Evolutionary conservation across 345 rosid species (phyloP), one percentile per base, ranked within the genome.

Genomic region (Citrus maxima): DNA sequence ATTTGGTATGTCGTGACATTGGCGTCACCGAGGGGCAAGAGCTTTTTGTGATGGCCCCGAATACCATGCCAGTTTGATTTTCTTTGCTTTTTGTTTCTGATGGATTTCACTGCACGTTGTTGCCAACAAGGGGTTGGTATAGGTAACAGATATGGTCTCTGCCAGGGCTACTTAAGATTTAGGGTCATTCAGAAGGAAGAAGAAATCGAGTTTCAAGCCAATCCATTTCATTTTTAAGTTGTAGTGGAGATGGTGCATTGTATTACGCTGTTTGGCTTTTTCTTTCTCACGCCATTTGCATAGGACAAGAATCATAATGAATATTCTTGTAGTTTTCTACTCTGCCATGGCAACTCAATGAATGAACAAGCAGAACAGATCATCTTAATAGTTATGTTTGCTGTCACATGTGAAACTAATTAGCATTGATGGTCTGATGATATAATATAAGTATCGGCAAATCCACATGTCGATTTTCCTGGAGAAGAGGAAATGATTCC

Each of bases 21-120:
- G 62, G 71, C 32, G 51, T 65, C 63, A n/a, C 60, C 71, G 6
- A 51, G 30, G 54, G 13, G 59, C 34, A 51, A 42, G 63, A 38
- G 28, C 74, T 64, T 74, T 70, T 64, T 37, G 58, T 38, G 40
- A 28, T 34, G 70, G 61, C 77, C 65, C 40, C 22, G 30, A 67
- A 38, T 65, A 77, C 60, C 22, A 66, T 66, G 46, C 69, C 66
- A 58, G 37, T 61, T 54, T 49, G 0, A 40, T 13, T 34, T 68
- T 62, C 12, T 54, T 27, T 67, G 27, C 49, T 30, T 37, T 55
- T 1, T n/a, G 34, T 8, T n/a, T 19, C 42, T 16, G 32, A 8
- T 77, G 54, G 25, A 27, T 25, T 38, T n/a, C 55, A 73, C 21
- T 16, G 55, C 49, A 42, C 8, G 3, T 16, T 27, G 56, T 49